These are phyloP conservation scores for Aspergillus tubingensis DNA, from an alignment of 2,329 filamentous ascomycete genomes.

Conservation along the genomic window DNA sequence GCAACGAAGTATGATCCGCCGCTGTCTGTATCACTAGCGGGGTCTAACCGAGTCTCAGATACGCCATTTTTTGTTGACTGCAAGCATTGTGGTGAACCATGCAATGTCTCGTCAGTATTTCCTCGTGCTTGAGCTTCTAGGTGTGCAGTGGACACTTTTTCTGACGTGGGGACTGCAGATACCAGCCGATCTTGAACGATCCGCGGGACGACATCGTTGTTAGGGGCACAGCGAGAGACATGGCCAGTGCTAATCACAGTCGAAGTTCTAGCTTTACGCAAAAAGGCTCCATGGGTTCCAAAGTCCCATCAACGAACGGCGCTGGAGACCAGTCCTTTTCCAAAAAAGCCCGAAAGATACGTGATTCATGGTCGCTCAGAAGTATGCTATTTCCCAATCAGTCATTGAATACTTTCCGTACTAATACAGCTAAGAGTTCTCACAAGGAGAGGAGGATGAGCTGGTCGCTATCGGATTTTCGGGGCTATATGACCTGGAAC, in stretches of 20 bases:
- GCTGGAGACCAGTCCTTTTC: constrained; percentile 23
- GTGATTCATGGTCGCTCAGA: constrained; percentile 31
- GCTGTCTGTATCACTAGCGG: neutral
- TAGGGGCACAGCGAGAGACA: constrained; percentile 21
- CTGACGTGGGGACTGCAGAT: constrained; percentile 15
- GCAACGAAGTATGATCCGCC: constrained; percentile 19
- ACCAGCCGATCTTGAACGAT: constrained; percentile 26
- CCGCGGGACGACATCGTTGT: constrained; percentile 23
- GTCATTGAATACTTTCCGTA: neutral
- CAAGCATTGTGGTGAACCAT: constrained; percentile 24
- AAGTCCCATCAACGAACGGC: constrained; percentile 14
- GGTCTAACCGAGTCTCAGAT: constrained; percentile 16
- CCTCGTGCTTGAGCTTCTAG: neutral
- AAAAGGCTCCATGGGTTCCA: constrained; percentile 18
- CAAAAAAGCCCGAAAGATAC: constrained; percentile 25
- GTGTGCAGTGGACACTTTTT: neutral
- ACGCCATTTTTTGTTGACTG: constrained; percentile 19
- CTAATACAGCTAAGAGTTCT: constrained; percentile 21
- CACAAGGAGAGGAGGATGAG: constrained; percentile 33
- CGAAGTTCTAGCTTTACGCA: constrained; percentile 24
- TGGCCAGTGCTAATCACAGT: constrained; percentile 16
- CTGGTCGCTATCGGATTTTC: constrained; percentile 33
- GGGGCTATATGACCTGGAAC: constrained; percentile 31
- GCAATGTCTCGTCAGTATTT: constrained; percentile 25
- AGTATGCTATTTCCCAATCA: constrained; percentile 20